These are phyloP conservation scores for Neofusicoccum umdonicola DNA, from an alignment of 2,329 filamentous ascomycete genomes.

Conservation along the genomic window DNA sequence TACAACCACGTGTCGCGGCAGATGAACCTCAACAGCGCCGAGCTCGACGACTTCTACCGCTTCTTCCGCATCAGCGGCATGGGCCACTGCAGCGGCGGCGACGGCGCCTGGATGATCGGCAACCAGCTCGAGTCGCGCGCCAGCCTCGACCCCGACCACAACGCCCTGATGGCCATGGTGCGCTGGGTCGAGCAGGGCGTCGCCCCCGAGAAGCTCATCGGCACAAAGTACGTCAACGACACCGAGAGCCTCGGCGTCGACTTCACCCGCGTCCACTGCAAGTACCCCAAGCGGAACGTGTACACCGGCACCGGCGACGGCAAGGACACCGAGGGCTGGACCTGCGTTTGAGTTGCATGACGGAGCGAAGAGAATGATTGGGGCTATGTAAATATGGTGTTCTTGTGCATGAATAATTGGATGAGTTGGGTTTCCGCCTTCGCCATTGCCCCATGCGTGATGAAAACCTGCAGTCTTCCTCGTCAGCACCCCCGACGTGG, in stretches of 20 bases:
- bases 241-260: conserved; percentile 21
- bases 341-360: conserved; percentile 23
- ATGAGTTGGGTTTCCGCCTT: neutral
- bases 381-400: neutral
- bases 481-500: too few relatives aligned
- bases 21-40: conserved; percentile 34
- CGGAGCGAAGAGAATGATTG: neutral
- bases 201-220: conserved; percentile 41
- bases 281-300: conserved; percentile 34
- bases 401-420: neutral
- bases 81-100: conserved; percentile 51
- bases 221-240: conserved; percentile 35
- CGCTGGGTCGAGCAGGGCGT: conserved; percentile 46
- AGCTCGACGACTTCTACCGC: conserved; percentile 48
- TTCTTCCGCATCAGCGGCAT: conserved; percentile 55
- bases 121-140: conserved; percentile 24
- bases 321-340: conserved; percentile 31
- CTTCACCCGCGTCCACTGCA: conserved; percentile 30
- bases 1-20: conserved; percentile 48
- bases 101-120: conserved; percentile 43
- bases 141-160: conserved; percentile 39
- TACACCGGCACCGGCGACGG: conserved; percentile 33
- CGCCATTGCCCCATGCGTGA: too few relatives aligned
- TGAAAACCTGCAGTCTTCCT: too few relatives aligned
- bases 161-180: conserved; percentile 49